Conservation (phyloP, 306 rosid species). For the Prunus padus region DNA sequence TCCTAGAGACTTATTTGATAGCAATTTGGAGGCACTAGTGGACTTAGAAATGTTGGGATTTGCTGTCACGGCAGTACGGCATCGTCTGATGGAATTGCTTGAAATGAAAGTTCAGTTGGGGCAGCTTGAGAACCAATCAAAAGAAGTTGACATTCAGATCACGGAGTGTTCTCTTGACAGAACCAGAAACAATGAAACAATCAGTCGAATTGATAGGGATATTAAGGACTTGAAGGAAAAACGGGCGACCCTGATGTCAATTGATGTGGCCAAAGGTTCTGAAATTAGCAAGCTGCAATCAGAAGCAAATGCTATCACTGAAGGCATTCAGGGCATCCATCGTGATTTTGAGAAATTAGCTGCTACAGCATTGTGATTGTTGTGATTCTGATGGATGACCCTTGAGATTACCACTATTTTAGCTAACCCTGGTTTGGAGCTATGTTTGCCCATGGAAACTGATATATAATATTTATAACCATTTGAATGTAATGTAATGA, state of each 20-base stretch:
- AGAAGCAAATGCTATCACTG: neutral
- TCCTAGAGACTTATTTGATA: constrained; percentile 5
- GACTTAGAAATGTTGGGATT: constrained; percentile 19
- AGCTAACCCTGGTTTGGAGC: neutral
- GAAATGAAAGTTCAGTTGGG: constrained; percentile 10
- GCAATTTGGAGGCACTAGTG: neutral
- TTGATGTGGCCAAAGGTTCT: neutral
- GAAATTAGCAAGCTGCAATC: constrained; percentile 4
- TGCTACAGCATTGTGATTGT: constrained; percentile 2
- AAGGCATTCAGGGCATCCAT: constrained; percentile 3
- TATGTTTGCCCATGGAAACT: neutral
- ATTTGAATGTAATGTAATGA: neutral
- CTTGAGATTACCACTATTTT: neutral
- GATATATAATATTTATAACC: neutral
- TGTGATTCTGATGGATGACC: neutral
- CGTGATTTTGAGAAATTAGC: neutral
- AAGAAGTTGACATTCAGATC: constrained; percentile 9
- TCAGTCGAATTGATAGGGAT: neutral
- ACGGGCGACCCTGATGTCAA: neutral
- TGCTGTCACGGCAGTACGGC: constrained; percentile 8
- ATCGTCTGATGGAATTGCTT: constrained; percentile 4
- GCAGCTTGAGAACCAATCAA: neutral
- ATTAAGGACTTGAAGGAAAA: constrained; percentile 15
- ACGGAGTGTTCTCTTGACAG: neutral
- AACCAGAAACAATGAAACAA: neutral